Base-by-base conservation (phyloP, 441 rosid species). In the Melastoma candidum region DNA sequence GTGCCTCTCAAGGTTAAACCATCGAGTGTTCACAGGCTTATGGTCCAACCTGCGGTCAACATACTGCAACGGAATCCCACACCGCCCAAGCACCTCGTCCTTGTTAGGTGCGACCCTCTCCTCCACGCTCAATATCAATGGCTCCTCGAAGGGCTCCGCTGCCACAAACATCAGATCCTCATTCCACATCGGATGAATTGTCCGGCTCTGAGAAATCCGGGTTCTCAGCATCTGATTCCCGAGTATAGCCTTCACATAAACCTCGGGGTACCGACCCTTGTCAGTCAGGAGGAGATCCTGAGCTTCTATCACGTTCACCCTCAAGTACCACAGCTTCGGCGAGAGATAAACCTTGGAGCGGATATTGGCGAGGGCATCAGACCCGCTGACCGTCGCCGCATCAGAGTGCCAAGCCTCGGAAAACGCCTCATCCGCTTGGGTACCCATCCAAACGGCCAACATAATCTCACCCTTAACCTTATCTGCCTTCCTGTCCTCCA, bases 331-430 rank as follows among this genome's bases (percentile, higher is more conserved):
- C 11, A 92, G 83, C 76, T 86, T 92, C 0, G 98, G 97, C 26
- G 98, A 92, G 4, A 88, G 87, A 72, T 88, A 92, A 2, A 92
- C 97, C 79, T 92, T 92, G 0, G 98, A 92, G 1, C 98, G 79
- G 46, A 92, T 78, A 69, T 79, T 88, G 0, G 95, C 84, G 44
- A 92, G 79, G 56, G 79, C 87, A 45, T 88, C 98, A 12, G 73
- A 58, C 26, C 94, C 95, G 59, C 84, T 77, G 25, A 85, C 82
- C 4, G 94, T 57, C 3, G 98, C 97, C 1, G 98, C 97, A 82
- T 92, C 98, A 1, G 98, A 88, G 53, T 92, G 98, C 98, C 98
- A 92, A 3, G 97, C 97, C 54, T 92, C 98, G 11, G 98, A 90
- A 68, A 92, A 92, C 4, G 97, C 97, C 68, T 92, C 98, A 64